Evolutionary conservation across 2,329 filamentous ascomycete genomes (phyloP), one percentile per base, ranked within the genome.

Genomic region (Nakataea oryzae): DNA sequence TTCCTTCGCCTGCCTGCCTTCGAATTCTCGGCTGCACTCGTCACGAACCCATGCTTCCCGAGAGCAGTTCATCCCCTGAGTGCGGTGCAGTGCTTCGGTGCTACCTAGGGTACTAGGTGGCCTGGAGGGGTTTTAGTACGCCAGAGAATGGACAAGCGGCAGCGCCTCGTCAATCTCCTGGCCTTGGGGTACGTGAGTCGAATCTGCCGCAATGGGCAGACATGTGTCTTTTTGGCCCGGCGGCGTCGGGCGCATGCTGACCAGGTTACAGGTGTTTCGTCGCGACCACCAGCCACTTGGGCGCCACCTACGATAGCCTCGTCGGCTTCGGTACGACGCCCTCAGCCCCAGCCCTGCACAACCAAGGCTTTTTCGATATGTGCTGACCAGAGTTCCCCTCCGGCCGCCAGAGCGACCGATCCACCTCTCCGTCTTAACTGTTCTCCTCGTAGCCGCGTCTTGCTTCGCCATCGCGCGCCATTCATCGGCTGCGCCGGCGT

Each of bases 251-350:
- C 41, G 41, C 41, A 54, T 13, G 12, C 34, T 41, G 8, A n/a
- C 56, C 17, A 21, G 28, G n/a, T 50, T 1, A 4, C 50, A 61
- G 59, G 30, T 32, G 59, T 29, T 50, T 61, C 28, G 29, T 61
- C 28, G 54, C 59, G 11, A 61, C 47, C 50, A 61, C 59, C 12
- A 56, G 59, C 50, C 54, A 41, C 54, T 41, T 61, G 30, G 50
- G 27, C 30, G 50, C 59, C 21, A 29, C n/a, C 21, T 61, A 32
- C 24, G 28, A 61, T 12, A 61, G 34, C 21, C 13, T 12, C 41
- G n/a, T 50, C 27, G 54, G 24, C 54, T 56, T 26, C 54, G 54
- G 24, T 56, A 56, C 7, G 24, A 8, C 27, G 27, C 27, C 11
- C 6, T 28, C 24, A 1, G 7, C 9, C 28, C 17, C 11, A 30